Conservation (phyloP, 768 basidiomycete species). For the Kwoniella mangroviensis region DNA sequence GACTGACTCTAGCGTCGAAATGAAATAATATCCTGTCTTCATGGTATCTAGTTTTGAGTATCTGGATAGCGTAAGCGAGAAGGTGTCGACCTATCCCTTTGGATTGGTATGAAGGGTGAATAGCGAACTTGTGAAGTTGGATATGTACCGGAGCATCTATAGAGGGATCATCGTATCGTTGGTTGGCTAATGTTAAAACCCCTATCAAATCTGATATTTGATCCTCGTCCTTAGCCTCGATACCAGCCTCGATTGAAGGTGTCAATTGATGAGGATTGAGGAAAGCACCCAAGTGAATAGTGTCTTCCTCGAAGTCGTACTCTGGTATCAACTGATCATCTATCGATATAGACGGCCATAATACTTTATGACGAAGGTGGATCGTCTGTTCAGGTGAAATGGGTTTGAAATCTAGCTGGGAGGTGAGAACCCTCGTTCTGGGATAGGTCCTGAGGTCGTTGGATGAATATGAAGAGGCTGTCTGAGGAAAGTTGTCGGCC, state of each 20-base stretch:
- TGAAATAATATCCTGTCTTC: slow-evolving; percentile 25
- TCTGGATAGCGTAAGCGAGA: slow-evolving; percentile 5
- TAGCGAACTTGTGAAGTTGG: slow-evolving; percentile 44
- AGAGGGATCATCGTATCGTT: slow-evolving; percentile 13
- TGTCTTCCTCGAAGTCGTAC: slow-evolving; percentile 28
- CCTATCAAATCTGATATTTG: slow-evolving; percentile 21
- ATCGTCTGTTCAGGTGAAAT: slow-evolving; percentile 18
- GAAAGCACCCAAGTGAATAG: slow-evolving; percentile 39
- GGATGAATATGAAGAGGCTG: no score
- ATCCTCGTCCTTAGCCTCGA: neutral
- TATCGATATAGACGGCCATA: slow-evolving; percentile 35
- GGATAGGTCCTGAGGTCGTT: neutral
- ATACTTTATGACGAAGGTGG: slow-evolving; percentile 26
- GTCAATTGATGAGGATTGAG: neutral
- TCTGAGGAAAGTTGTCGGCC: no score
- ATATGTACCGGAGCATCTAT: neutral
- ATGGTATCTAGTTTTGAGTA: neutral
- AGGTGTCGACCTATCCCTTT: slow-evolving; percentile 30
- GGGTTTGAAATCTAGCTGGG: neutral
- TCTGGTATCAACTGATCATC: slow-evolving; percentile 18
- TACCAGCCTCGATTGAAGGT: no score
- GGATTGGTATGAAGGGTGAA: slow-evolving; percentile 27
- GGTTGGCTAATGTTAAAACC: slow-evolving; percentile 25
- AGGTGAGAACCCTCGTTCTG: neutral
- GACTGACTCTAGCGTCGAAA: slow-evolving; percentile 37